Evolutionary conservation across 2,329 filamentous ascomycete genomes (phyloP).

Genomic region (Aspergillus sp.): DNA sequence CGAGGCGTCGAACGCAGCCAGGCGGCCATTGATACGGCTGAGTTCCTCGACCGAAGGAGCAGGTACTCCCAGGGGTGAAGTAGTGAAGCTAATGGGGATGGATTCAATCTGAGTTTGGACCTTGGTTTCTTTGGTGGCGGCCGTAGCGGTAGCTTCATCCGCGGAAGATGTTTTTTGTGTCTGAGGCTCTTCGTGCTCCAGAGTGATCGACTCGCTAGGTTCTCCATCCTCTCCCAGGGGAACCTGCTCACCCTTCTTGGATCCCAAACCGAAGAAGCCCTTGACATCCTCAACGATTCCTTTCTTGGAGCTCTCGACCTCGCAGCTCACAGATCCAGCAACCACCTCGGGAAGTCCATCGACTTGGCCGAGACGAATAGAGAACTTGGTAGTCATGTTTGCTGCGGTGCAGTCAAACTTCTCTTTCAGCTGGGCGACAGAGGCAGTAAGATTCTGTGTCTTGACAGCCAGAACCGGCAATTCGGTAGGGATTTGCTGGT

Average conservation of each 20-base stretch:
- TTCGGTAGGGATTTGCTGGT: conserved; percentile 64
- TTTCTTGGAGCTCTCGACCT: conserved; percentile 70
- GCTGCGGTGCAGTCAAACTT: conserved; percentile 71
- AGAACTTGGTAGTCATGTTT: conserved; percentile 76
- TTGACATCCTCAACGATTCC: conserved; percentile 92
- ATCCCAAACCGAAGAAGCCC: conserved; percentile 90
- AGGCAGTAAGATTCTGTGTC: conserved; percentile 81
- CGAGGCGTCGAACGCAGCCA: conserved; percentile 80
- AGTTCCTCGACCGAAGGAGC: conserved; percentile 31
- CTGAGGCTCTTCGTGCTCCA: conserved; percentile 42
- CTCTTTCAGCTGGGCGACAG: conserved; percentile 71
- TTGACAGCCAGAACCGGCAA: conserved; percentile 61
- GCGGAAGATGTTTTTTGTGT: conserved; percentile 40
- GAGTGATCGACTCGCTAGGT: conserved; percentile 44
- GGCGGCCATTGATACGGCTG: conserved; percentile 60
- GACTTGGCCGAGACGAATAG: conserved; percentile 64
- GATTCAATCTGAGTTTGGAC: conserved; percentile 46
- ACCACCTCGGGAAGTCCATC: conserved; percentile 76
- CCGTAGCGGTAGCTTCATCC: conserved; percentile 45
- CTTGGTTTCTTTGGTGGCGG: conserved; percentile 31
- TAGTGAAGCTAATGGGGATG: conserved; percentile 49
- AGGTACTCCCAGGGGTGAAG: conserved; percentile 40
- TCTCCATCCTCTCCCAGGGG: conserved; percentile 59
- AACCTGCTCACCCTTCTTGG: conserved; percentile 79
- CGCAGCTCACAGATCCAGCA: conserved; percentile 77